Percentiles rank a stretch among this genome's conserved stretches.
phyloP scores from a whole-genome alignment of 129 eudicot genomes.

The Flaveria trinervia region DNA sequence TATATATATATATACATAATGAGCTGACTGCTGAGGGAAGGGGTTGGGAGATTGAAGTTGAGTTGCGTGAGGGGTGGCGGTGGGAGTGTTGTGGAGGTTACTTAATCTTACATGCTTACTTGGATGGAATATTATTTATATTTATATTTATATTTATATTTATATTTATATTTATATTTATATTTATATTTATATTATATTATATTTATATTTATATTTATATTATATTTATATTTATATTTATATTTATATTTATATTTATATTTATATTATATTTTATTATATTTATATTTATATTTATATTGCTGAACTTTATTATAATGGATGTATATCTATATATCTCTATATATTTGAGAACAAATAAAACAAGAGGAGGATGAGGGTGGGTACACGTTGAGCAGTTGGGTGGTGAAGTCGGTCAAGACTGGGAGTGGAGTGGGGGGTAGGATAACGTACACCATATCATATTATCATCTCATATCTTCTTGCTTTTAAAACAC shows the following conservation, averaged over 20 bases:
- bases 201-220: neutral
- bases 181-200: too few species aligned
- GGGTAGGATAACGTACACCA: slow-evolving; percentile 15
- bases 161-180: too few species aligned
- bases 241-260: too few species aligned
- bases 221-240: too few species aligned
- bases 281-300: too few species aligned
- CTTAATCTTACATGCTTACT: slow-evolving; percentile 42
- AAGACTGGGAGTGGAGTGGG: slow-evolving; percentile 55
- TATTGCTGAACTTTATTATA: slow-evolving; percentile 2
- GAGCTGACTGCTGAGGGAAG: too few species aligned
- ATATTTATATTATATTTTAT: too few species aligned
- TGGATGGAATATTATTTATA: slow-evolving; percentile 27
- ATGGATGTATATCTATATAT: neutral
- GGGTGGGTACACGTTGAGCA: slow-evolving; percentile 43
- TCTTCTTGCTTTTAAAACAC: too few species aligned
- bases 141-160: too few species aligned
- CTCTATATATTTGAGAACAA: neutral
- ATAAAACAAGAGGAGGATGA: slow-evolving; percentile 4
- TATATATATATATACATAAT: slow-evolving; percentile 4
- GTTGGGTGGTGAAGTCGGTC: slow-evolving; percentile 41
- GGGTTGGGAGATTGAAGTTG: neutral
- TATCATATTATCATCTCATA: too few species aligned
- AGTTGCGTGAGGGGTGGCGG: slow-evolving; percentile 75
- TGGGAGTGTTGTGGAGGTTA: slow-evolving; percentile 55